Conservation (phyloP, 2,329 filamentous ascomycete species). For the Colletotrichum kahawae region DNA sequence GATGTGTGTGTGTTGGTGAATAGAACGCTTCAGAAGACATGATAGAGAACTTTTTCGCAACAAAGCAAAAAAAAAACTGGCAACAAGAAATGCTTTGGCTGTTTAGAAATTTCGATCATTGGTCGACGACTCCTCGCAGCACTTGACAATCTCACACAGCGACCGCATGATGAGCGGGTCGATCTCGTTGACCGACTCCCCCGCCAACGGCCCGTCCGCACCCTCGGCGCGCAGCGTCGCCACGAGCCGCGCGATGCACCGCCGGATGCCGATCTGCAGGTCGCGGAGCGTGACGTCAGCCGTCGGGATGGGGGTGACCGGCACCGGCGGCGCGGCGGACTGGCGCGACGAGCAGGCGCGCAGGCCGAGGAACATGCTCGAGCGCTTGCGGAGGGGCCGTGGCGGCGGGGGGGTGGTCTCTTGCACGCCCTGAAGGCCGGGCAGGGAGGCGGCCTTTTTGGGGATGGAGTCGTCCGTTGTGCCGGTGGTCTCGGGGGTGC, state of each 20-base stretch:
- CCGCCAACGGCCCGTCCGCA: neutral
- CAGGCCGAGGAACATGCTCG: conserved; percentile 11
- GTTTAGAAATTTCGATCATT: neutral
- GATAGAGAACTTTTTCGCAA: neutral
- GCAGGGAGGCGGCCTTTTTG: conserved; percentile 57
- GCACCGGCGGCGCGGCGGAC: neutral
- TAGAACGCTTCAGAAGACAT: neutral
- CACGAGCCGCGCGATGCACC: conserved; percentile 56
- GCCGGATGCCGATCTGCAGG: conserved; percentile 53
- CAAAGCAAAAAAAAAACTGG: neutral
- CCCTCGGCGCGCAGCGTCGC: conserved; percentile 43
- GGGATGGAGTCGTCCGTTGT: conserved; percentile 40
- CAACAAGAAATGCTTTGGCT: neutral
- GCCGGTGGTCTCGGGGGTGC: conserved; percentile 4
- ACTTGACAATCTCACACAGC: conserved; percentile 47
- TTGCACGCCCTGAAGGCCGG: conserved; percentile 46
- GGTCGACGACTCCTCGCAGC: conserved; percentile 18
- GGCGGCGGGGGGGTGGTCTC: conserved; percentile 18
- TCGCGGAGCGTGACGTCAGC: conserved; percentile 43
- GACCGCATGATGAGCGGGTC: conserved; percentile 45
- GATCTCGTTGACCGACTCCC: conserved; percentile 29
- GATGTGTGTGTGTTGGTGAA: neutral
- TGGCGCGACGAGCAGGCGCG: conserved; percentile 10
- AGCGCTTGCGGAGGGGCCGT: conserved; percentile 25
- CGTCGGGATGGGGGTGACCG: neutral